Evolutionary conservation across 1,139 yeast species (phyloP).

Genomic region (Arxiozyma heterogenica): DNA sequence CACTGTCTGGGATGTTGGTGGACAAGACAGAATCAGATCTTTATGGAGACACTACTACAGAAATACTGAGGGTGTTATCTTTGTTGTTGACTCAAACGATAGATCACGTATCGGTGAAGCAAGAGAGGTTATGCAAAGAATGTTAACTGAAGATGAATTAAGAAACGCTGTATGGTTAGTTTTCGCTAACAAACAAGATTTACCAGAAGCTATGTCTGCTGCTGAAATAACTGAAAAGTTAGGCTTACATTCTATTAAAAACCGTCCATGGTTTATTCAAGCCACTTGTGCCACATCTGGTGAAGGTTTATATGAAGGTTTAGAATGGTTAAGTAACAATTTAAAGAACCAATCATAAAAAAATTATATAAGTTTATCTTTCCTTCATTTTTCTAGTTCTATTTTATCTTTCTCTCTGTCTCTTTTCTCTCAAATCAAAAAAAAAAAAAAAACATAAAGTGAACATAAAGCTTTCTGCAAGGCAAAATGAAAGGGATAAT

Average conservation of each 20-base stretch:
- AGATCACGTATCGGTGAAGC: slow-evolving; percentile 92
- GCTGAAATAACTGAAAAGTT: slow-evolving; percentile 80
- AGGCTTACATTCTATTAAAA: slow-evolving; percentile 75
- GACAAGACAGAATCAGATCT: slow-evolving; percentile 93
- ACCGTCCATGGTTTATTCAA: slow-evolving; percentile 85
- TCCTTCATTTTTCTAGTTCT: not conserved
- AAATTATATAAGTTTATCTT: not conserved
- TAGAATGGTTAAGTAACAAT: slow-evolving; percentile 83
- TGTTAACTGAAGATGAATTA: slow-evolving; percentile 89
- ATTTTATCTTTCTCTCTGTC: not conserved
- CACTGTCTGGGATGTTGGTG: slow-evolving; percentile 98
- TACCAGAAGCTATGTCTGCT: slow-evolving; percentile 87
- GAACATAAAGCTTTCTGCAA: not conserved
- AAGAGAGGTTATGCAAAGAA: slow-evolving; percentile 86
- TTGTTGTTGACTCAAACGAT: slow-evolving; percentile 88
- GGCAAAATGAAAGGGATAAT: not conserved
- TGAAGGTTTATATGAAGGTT: slow-evolving; percentile 84
- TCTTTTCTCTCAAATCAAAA: not conserved
- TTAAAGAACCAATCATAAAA: slow-evolving; percentile 48
- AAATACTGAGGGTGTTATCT: slow-evolving; percentile 89
- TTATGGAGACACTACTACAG: slow-evolving; percentile 94
- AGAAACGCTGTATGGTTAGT: slow-evolving; percentile 84
- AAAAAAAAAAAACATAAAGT: too few relatives aligned
- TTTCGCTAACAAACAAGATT: slow-evolving; percentile 88
- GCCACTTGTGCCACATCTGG: slow-evolving; percentile 88